Conservation (phyloP, 805 yeast genomes). For the Lachancea sp. region DNA sequence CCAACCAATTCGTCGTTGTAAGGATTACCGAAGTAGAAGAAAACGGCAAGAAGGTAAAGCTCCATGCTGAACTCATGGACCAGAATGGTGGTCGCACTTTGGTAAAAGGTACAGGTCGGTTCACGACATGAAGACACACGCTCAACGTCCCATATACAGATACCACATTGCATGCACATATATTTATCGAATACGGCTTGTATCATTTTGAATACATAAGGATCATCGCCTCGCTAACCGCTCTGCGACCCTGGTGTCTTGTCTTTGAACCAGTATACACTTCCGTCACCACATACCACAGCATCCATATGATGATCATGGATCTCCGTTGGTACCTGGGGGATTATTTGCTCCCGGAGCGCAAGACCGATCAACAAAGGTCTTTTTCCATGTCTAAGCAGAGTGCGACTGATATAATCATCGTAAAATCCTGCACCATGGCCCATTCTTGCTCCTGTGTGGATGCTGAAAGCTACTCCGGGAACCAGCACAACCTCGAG, state of each 20-base stretch:
- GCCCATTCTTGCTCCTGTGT: conserved; percentile 55
- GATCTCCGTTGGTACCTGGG: conserved; percentile 21
- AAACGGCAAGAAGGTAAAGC: conserved; percentile 31
- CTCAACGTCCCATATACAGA: too few species aligned
- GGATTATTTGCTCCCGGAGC: conserved; percentile 26
- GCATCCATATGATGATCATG: conserved; percentile 32
- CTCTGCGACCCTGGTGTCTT: background rate
- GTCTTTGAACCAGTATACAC: conserved; percentile 25
- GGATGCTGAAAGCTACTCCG: conserved; percentile 63
- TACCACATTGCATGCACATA: background rate
- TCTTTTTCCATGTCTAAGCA: conserved; percentile 15
- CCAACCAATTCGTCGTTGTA: conserved; percentile 68
- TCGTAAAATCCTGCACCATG: conserved; percentile 95
- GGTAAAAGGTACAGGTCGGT: conserved; percentile 50
- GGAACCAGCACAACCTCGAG: conserved; percentile 77
- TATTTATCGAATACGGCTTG: background rate
- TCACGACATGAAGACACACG: conserved; percentile 22
- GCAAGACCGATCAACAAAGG: conserved; percentile 30
- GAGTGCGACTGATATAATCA: conserved; percentile 53
- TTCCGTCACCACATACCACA: conserved; percentile 28
- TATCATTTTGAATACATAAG: too few species aligned
- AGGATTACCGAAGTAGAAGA: conserved; percentile 41
- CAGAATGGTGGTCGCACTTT: conserved; percentile 44
- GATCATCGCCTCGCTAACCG: too few species aligned
- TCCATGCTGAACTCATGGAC: conserved; percentile 45